A percentile compares a stretch with the other conserved stretches of the same genome.
Evolutionary conservation across 2,329 filamentous ascomycete genomes (phyloP).

Genomic region (Trichophyton mentagrophytes): DNA sequence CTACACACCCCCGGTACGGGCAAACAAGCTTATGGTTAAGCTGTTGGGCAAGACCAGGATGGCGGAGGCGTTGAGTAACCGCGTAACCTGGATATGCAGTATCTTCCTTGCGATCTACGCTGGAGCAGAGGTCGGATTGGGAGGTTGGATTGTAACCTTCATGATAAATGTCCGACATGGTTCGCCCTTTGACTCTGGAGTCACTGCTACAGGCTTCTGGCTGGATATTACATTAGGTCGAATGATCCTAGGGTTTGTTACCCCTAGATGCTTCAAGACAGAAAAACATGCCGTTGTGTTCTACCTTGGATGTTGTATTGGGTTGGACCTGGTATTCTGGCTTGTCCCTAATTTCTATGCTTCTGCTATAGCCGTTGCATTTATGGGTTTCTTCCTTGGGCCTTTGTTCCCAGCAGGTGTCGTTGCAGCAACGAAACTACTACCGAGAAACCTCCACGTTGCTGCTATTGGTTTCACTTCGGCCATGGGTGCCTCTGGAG

Average conservation of each 20-base stretch:
- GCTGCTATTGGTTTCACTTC: conserved; percentile 69
- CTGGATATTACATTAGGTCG: conserved; percentile 65
- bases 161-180: conserved; percentile 68
- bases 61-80: conserved; percentile 20
- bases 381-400: conserved; percentile 69
- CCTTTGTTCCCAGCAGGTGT: conserved; percentile 67
- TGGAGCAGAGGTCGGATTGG: conserved; percentile 56
- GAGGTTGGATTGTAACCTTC: conserved; percentile 74
- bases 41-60: conserved; percentile 15
- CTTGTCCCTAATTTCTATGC: conserved; percentile 64
- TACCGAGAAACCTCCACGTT: conserved; percentile 62
- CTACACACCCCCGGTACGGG: not conserved
- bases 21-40: conserved; percentile 3
- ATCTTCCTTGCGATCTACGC: conserved; percentile 68
- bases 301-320: conserved; percentile 55
- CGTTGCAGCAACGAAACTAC: conserved; percentile 58
- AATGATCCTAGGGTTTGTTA: conserved; percentile 62
- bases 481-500: conserved; percentile 62
- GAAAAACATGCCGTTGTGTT: conserved; percentile 52
- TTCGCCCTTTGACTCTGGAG: conserved; percentile 56
- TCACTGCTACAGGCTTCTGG: conserved; percentile 74
- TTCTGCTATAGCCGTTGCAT: conserved; percentile 55
- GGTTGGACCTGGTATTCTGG: conserved; percentile 63
- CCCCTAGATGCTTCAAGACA: conserved; percentile 48
- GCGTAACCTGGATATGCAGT: conserved; percentile 56